phyloP scores from a whole-genome alignment of 805 yeast species.

The Candida tammaniensis region DNA sequence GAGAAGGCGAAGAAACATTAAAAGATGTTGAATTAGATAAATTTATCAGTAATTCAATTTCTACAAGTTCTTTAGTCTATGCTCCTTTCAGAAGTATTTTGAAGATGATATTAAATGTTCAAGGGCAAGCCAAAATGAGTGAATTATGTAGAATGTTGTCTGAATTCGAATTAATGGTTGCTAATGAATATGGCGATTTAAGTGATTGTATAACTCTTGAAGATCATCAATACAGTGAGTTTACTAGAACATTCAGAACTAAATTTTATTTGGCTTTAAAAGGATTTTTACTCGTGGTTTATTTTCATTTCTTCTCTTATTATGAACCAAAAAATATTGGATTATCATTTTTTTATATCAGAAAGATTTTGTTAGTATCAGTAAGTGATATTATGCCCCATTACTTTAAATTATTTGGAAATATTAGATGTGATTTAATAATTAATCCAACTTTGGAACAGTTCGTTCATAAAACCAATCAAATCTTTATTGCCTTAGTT shows the following conservation, averaged over 20 bases:
- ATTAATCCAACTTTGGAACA: conserved; percentile 34
- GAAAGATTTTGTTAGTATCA: conserved; percentile 28
- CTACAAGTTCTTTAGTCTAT: conserved; percentile 27
- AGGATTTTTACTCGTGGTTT: conserved; percentile 37
- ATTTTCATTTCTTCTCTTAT: conserved; percentile 41
- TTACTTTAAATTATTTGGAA: conserved; percentile 32
- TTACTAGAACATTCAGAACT: conserved; percentile 16
- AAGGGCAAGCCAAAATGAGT: conserved; percentile 32
- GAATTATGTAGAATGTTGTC: conserved; percentile 33
- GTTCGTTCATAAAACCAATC: conserved; percentile 30
- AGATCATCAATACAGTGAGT: conserved; percentile 5
- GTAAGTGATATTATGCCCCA: conserved; percentile 33
- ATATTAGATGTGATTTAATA: conserved; percentile 34
- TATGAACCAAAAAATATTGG: conserved; percentile 31
- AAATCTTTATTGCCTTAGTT: conserved; percentile 27
- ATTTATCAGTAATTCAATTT: conserved; percentile 31
- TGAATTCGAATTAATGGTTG: conserved; percentile 34
- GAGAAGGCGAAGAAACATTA: conserved; percentile 35
- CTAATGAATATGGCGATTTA: conserved; percentile 26
- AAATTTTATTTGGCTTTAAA: conserved; percentile 27
- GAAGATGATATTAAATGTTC: conserved; percentile 38
- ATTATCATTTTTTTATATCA: conserved; percentile 36
- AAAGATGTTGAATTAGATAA: conserved; percentile 41
- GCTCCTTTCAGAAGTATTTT: conserved; percentile 30
- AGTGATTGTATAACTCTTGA: conserved; percentile 16